Percentiles rank a stretch among this genome's conserved stretches.
phyloP scores from a whole-genome alignment of 2,329 filamentous ascomycete species.

The Xylaria hypoxylon region DNA sequence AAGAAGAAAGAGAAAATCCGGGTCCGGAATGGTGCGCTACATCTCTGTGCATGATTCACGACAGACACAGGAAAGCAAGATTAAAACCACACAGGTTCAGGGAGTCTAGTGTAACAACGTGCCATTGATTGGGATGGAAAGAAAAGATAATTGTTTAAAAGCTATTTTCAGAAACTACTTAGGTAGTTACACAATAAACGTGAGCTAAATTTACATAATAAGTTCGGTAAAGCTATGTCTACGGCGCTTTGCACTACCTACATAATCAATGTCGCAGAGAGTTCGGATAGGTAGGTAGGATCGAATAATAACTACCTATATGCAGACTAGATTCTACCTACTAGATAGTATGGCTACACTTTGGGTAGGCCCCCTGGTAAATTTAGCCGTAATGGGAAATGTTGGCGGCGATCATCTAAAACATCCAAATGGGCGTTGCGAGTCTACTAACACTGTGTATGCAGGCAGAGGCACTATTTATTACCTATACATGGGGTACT shows the following conservation, averaged over 20 bases:
- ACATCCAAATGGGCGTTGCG: neutral
- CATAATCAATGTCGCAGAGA: too few species aligned
- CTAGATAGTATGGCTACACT: too few species aligned
- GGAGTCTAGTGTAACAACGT: slow-evolving; percentile 16
- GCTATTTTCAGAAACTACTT: slow-evolving; percentile 24
- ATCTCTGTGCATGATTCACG: slow-evolving; percentile 6
- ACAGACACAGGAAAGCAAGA: slow-evolving; percentile 13
- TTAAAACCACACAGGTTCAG: slow-evolving; percentile 7
- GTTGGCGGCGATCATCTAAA: slow-evolving; percentile 11
- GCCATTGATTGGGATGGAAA: neutral
- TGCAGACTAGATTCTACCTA: neutral
- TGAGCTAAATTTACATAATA: neutral
- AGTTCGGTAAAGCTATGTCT: neutral
- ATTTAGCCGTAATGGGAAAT: slow-evolving; percentile 12
- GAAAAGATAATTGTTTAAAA: neutral
- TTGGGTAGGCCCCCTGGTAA: neutral
- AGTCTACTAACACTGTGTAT: neutral
- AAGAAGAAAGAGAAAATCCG: slow-evolving; percentile 31
- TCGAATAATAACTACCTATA: neutral
- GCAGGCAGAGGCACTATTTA: neutral
- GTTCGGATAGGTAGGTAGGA: too few species aligned
- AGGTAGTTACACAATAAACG: neutral
- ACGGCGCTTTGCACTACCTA: too few species aligned
- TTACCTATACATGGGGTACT: neutral
- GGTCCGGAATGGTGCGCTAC: slow-evolving; percentile 26